Base-by-base conservation (phyloP, 371 early-diverging fungal species). In the Syncephalastrum contaminatum region DNA sequence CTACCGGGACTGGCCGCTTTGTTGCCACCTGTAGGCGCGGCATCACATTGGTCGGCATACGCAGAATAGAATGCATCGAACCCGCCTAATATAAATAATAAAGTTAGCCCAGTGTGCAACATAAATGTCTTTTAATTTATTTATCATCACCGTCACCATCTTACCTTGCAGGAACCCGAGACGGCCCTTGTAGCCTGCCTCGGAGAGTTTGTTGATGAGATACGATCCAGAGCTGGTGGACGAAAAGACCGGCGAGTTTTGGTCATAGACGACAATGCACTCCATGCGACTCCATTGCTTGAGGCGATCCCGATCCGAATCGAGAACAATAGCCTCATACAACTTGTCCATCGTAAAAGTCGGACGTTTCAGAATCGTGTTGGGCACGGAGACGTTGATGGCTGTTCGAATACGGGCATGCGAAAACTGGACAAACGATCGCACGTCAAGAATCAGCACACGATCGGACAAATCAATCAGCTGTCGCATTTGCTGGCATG, bases 371-470 rank as follows among this genome's bases (percentile, higher is more conserved):
- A 86, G 61, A 1, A 86, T 70, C 22, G 85, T 82, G 44, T 63
- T 77, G 43, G 86, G 84, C 19, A 83, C 64, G 56, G 75, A 76
- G 14, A 86, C 68, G 48, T 75, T 72, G 40, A 86, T 67, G 12
- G 83, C 68, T 2, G 60, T 48, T 36, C 64, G 64, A 25, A 86
- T 74, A 10, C 70, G 69, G 4, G 72, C 70, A 10, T 59, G 67
- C 4, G 77, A 64, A 46, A 66, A 75, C 42, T 79, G 75, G 1
- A 69, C 70, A 54, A 77, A 66, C 0, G 86, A 70, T 15, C 85
- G 81, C 49, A 84, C 76, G 55, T 86, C 86, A 39, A 86, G 56
- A 3, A 86, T 53, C 5, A 86, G 53, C 6, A 82, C 43, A n/a
- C 46, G 22, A 41, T 53, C 19, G 48, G 36, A 8, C 10, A 30